Base-by-base conservation (phyloP, 805 yeast species). In the Candida chauliodis region DNA sequence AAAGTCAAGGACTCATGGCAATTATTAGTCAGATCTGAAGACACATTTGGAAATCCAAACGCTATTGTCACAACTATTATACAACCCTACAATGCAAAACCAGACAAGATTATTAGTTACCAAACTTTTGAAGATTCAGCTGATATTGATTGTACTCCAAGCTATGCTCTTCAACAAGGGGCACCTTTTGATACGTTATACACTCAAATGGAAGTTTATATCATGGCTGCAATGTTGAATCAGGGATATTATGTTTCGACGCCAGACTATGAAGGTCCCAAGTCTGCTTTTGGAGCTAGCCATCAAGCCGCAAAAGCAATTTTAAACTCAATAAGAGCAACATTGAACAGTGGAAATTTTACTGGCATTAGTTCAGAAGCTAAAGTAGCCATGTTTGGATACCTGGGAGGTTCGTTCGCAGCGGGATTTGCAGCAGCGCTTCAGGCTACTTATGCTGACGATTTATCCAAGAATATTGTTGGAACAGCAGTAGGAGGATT, bases 401-500 rank as follows among this genome's bases (percentile, higher is more conserved):
- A 58, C 34, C 59, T 66, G 4, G 71, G 71, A 11, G 71, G 69
- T 9, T 52, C 66, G 1, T 43, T 63, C 25, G 66, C 71, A 8
- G 37, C 61, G 16, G 55, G 61, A 8, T 66, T 69, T 69, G 69
- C 68, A 8, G 58, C 66, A 4, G 53, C 59, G 8, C 44, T 61
- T 19, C 67, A 61, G 40, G 69, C 70, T 15, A 31, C 40, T 1
- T 65, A 64, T 38, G 69, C 70, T 10, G 61, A 63, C 3, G 70
- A 66, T 44, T 41, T 49, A 20, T 30, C 22, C 37, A 40, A 45
- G 10, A 53, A 38, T 38, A 55, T 44, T 7, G 37, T 43, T 13
- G 71, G 69, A n/a, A 62, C 51, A n/a, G 63, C 65, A 1, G 21
- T 62, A 17, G 70, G 70, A 7, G 70, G 70, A 2, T 53, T 61